Percentiles rank a stretch among this genome's conserved stretches.
phyloP scores from a whole-genome alignment of 2,329 filamentous ascomycete species.

The Scytalidium sp. region DNA sequence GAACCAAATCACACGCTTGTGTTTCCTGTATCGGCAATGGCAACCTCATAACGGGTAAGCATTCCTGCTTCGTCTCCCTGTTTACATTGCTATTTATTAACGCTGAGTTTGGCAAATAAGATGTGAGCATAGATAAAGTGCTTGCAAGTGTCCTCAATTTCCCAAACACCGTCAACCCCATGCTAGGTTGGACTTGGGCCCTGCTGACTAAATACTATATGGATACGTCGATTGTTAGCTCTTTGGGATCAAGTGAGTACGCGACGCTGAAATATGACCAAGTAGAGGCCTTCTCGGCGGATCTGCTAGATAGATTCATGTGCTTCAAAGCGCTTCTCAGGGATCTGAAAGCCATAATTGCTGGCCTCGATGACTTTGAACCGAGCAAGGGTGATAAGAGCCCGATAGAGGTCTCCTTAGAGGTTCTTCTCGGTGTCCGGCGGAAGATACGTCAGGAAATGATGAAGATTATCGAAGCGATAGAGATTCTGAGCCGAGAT shows the following conservation, averaged over 20 bases:
- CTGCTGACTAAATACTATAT: background rate
- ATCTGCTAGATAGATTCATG: background rate
- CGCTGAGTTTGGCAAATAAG: background rate
- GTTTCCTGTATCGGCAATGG: background rate
- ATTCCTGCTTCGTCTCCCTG: background rate
- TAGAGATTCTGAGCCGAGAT: background rate
- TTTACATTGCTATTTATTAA: background rate
- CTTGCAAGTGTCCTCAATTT: background rate
- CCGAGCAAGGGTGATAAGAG: background rate
- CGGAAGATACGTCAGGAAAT: background rate
- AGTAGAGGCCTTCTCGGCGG: background rate
- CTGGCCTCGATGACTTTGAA: background rate
- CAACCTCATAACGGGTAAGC: background rate
- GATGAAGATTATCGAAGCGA: background rate
- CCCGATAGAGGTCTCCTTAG: background rate
- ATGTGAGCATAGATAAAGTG: background rate
- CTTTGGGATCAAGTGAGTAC: background rate
- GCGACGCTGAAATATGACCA: background rate
- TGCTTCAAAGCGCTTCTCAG: background rate
- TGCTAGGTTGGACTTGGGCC: background rate
- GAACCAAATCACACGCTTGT: background rate
- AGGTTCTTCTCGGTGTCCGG: background rate
- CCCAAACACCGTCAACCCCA: background rate
- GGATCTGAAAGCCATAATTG: background rate
- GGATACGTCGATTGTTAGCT: background rate